Base-by-base conservation (phyloP, 2,329 filamentous ascomycete species). In the Rhynchosporium graminicola region DNA sequence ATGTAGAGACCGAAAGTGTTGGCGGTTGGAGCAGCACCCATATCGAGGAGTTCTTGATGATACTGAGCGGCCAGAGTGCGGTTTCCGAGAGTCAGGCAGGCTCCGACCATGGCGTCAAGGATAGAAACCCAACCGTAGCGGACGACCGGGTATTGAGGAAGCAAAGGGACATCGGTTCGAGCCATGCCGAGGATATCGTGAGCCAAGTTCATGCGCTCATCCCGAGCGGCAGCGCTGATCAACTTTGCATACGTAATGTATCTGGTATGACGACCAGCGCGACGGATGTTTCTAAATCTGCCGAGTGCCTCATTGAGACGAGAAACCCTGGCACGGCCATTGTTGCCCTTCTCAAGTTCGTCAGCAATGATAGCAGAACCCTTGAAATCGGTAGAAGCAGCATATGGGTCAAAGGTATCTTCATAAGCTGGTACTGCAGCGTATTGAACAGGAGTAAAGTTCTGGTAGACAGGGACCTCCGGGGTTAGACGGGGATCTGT, bases 1-100 rank as follows among this genome's bases (percentile, higher is more conserved):
- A 99, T 99, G 82, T 98, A 99, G 20, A 99, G 85, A 63, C 95
- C 95, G 70, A 96, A 99, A 0, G 95, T 99, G 80, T 99, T 99
- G 48, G 95, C 95, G 2, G 94, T 96, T 15, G 95, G 95, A 9
- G 93, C 89, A 64, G 90, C 87, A 54, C 94, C 94, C 81, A 98
- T 95, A 64, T 92, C 88, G 55, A 96, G 82, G 69, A 99, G 83
- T 76, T 99, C 92, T 76, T 95, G 89, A 74, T 98, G 95, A 77
- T 90, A 97, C 70, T 92, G 87, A 75, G 89, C 88, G 64, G 95
- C 95, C 64, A 91, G 80, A 63, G 84, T 83, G 61, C 94, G 91
- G 74, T 94, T 89, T 65, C 92, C 91, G 52, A 91, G 82, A 47
- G 87, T 92, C 61, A 99, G 83, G 73, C 90, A 97, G 48, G 93